Percentiles rank a stretch among this genome's conserved stretches.
phyloP scores from a whole-genome alignment of 345 rosid genomes.

The Eucalyptus globulus region DNA sequence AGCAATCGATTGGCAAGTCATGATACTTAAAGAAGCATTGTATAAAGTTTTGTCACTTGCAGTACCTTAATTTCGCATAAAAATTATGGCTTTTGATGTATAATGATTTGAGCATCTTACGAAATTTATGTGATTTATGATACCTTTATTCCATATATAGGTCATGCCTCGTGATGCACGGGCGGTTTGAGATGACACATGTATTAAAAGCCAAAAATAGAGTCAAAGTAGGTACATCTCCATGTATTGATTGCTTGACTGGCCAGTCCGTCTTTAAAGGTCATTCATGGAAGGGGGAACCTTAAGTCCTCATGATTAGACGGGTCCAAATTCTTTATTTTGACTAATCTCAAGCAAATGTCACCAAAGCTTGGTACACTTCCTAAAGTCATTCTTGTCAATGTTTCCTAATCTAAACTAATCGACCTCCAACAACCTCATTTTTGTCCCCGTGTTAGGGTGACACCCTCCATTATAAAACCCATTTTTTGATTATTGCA shows the following conservation, averaged over 20 bases:
- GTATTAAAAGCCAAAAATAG: background rate
- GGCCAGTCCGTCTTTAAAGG: background rate
- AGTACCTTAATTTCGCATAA: too few relatives aligned
- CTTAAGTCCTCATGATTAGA: background rate
- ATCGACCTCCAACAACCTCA: background rate
- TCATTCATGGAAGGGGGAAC: background rate
- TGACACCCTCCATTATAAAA: background rate
- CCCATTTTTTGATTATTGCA: background rate
- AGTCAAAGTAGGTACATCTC: background rate
- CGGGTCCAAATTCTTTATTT: slow-evolving; percentile 1
- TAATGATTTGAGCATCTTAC: accelerated
- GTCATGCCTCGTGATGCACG: background rate
- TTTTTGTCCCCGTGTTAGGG: background rate
- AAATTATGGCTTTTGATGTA: too few relatives aligned
- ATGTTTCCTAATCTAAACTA: background rate
- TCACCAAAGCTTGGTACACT: background rate
- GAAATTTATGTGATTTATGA: background rate
- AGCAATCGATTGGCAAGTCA: too few relatives aligned
- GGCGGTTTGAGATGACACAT: background rate
- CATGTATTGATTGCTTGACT: background rate
- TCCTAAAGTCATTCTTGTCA: background rate
- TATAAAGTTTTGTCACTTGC: too few relatives aligned
- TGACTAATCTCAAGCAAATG: background rate
- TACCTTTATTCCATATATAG: background rate
- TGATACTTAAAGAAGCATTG: too few relatives aligned